These are phyloP conservation scores for Paramecium tetraurelia DNA, from an alignment of 73 alveolate genomes.

Conservation along the genomic window DNA sequence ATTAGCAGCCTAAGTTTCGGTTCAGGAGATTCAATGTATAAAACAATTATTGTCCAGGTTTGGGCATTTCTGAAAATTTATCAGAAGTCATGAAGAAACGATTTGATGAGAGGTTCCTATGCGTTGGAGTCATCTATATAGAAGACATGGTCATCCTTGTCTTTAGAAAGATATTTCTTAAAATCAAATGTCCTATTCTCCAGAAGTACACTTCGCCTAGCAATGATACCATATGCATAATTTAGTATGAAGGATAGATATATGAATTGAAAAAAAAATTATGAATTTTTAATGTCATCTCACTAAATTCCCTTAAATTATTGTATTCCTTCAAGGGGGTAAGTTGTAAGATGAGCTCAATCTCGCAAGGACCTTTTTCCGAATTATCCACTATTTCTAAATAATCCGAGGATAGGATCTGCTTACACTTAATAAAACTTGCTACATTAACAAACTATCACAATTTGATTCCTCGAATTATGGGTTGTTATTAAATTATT, in stretches of 20 bases:
- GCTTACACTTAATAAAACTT: background rate
- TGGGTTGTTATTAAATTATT: background rate
- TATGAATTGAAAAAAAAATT: background rate
- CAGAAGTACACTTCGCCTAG: background rate
- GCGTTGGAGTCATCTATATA: background rate
- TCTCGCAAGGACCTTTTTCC: constrained; percentile 22
- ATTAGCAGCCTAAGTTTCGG: background rate
- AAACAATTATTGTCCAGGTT: background rate
- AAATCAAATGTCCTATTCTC: background rate
- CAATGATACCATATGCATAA: background rate
- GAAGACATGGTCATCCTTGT: background rate
- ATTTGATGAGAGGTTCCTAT: background rate
- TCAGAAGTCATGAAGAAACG: background rate
- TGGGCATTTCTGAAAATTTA: background rate
- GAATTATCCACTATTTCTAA: background rate
- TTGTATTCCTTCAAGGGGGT: background rate
- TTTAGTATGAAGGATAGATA: background rate
- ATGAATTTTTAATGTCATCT: constrained; percentile 3
- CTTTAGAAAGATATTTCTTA: background rate
- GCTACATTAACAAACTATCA: background rate
- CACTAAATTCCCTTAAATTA: background rate
- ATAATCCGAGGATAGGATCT: constrained; percentile 35
- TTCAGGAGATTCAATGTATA: background rate
- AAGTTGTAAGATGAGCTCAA: background rate
- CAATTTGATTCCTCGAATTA: background rate